These are phyloP conservation scores for Fusarium clavum DNA, from an alignment of 2,329 filamentous ascomycete species.

Conservation along the genomic window DNA sequence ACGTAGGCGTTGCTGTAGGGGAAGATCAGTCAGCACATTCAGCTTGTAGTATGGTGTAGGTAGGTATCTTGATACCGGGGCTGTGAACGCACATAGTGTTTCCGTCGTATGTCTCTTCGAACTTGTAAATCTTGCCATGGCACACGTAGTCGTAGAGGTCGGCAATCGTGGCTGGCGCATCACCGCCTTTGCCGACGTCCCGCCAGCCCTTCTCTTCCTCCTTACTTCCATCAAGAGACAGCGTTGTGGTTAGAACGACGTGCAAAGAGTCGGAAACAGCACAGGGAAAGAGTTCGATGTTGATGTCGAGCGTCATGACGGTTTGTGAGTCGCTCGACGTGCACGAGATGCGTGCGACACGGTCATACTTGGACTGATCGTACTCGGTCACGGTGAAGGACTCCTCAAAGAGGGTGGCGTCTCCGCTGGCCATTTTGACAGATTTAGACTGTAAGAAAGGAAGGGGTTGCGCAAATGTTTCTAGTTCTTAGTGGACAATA, in stretches of 20 bases:
- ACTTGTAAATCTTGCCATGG: slow-evolving; percentile 89
- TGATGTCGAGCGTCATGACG: slow-evolving; percentile 88
- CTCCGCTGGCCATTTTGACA: slow-evolving; percentile 63
- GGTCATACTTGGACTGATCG: slow-evolving; percentile 93
- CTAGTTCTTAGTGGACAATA: background rate
- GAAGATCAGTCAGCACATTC: slow-evolving; percentile 24
- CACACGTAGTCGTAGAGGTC: slow-evolving; percentile 91
- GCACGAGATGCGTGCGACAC: slow-evolving; percentile 86
- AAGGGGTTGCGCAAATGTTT: background rate
- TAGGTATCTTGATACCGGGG: background rate
- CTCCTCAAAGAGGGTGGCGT: slow-evolving; percentile 94
- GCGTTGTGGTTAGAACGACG: slow-evolving; percentile 84
- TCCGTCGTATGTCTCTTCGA: slow-evolving; percentile 81
- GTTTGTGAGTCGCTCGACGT: slow-evolving; percentile 80
- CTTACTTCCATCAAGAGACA: slow-evolving; percentile 87
- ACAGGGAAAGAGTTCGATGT: slow-evolving; percentile 90
- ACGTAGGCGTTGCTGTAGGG: slow-evolving; percentile 84
- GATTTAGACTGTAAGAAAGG: background rate
- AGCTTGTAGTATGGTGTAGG: background rate
- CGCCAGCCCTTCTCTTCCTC: slow-evolving; percentile 85
- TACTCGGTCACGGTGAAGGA: slow-evolving; percentile 84
- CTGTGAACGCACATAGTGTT: slow-evolving; percentile 76
- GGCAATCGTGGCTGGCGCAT: slow-evolving; percentile 71
- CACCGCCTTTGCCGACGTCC: slow-evolving; percentile 69
- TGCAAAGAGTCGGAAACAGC: slow-evolving; percentile 79